A percentile compares a stretch with the other conserved stretches of the same genome.
phyloP scores from a whole-genome alignment of 208 protist genomes.

The Leishmania aethiopica region DNA sequence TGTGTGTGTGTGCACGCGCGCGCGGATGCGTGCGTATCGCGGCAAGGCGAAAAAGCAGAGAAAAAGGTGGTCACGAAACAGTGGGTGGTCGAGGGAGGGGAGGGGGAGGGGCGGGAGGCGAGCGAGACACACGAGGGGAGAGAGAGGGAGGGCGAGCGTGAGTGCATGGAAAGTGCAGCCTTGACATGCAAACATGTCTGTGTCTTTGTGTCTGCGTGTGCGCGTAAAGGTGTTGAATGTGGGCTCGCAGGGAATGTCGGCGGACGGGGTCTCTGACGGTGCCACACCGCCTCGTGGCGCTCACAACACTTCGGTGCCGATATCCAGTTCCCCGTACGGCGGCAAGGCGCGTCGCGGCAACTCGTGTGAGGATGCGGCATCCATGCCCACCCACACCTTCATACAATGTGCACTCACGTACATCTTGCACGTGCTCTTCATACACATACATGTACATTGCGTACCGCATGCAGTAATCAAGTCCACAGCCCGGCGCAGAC shows the following conservation, averaged over 20 bases:
- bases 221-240: not conserved
- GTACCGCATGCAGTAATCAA: not conserved
- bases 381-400: not conserved
- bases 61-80: not conserved
- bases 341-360: not conserved
- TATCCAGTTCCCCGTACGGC: not conserved
- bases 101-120: not conserved
- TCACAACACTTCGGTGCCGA: not conserved
- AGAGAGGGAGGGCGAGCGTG: not conserved
- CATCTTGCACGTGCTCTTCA: not conserved
- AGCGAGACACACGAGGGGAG: not conserved
- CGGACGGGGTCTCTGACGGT: not conserved
- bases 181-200: not conserved
- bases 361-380: not conserved
- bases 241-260: not conserved
- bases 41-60: not conserved
- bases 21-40: not conserved
- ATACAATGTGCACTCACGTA: not conserved
- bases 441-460: not conserved
- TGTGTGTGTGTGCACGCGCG: not conserved
- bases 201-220: not conserved
- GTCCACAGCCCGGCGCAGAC: not conserved
- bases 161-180: not conserved
- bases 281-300: not conserved
- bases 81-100: conserved; percentile 4